Evolutionary conservation across 1,139 yeast species (phyloP).

Genomic region (Hanseniaspora uvarum): DNA sequence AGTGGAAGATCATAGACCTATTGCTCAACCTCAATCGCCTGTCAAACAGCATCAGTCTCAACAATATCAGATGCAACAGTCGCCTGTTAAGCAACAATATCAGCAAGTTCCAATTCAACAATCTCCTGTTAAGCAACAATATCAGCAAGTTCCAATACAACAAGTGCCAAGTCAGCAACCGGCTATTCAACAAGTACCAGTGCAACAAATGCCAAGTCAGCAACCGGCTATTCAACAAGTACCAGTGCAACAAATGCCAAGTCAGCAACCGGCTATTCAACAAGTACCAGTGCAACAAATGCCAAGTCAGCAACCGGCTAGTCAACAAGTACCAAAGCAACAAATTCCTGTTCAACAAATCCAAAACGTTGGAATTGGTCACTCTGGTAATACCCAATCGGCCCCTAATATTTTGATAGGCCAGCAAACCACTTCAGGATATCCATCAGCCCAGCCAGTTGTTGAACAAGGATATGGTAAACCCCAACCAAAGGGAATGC

Average conservation of each 20-base stretch:
- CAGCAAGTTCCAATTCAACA: not conserved
- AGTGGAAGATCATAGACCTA: not conserved
- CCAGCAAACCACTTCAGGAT: not conserved
- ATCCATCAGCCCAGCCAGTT: not conserved
- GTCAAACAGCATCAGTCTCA: not conserved
- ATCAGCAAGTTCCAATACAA: not conserved
- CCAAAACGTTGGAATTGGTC: not conserved
- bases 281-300: not conserved
- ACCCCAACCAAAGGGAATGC: constrained; percentile 5
- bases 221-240: too few relatives aligned
- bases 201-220: too few relatives aligned
- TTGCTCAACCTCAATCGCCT: not conserved
- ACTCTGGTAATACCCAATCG: not conserved
- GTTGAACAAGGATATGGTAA: not conserved
- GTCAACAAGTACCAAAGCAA: not conserved
- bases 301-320: not conserved
- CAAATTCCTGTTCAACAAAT: not conserved
- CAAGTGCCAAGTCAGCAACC: not conserved
- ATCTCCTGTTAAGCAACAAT: not conserved
- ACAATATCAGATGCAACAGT: not conserved
- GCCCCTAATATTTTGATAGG: not conserved
- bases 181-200: not conserved
- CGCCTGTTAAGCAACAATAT: not conserved
- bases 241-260: too few relatives aligned
- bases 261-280: not conserved